These are phyloP conservation scores for Ogataea hybrid DNA, from an alignment of 1,139 yeast species.

Conservation along the genomic window DNA sequence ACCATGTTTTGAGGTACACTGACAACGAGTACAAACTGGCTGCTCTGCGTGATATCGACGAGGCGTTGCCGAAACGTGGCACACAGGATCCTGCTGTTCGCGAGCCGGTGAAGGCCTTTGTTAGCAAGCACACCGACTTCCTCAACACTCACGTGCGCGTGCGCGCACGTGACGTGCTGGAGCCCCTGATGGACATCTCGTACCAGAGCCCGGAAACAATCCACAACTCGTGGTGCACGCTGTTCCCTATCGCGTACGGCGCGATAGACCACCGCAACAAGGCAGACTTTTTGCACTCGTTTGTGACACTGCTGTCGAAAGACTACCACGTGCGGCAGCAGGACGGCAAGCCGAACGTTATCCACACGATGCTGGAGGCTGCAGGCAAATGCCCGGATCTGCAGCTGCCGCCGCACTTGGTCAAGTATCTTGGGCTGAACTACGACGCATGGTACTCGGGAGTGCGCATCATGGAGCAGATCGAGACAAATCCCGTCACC, in stretches of 20 bases:
- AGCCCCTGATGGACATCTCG: constrained; percentile 77
- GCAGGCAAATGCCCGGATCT: constrained; percentile 68
- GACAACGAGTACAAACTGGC: constrained; percentile 55
- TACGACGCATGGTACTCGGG: constrained; percentile 94
- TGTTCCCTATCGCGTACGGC: constrained; percentile 78
- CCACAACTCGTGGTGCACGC: constrained; percentile 77
- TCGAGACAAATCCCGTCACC: constrained; percentile 48
- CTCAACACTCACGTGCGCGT: constrained; percentile 44
- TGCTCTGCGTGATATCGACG: constrained; percentile 47
- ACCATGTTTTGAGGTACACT: constrained; percentile 44
- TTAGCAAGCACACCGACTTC: constrained; percentile 52
- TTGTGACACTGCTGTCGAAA: constrained; percentile 77
- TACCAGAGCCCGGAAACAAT: constrained; percentile 80
- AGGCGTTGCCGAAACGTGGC: constrained; percentile 28
- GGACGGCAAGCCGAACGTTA: constrained; percentile 82
- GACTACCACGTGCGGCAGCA: constrained; percentile 91
- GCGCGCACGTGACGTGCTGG: constrained; percentile 58
- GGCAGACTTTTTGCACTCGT: constrained; percentile 75
- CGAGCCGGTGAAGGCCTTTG: constrained; percentile 35
- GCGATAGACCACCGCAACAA: constrained; percentile 77
- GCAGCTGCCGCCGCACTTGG: constrained; percentile 91
- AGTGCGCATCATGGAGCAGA: constrained; percentile 73
- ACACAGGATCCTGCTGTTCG: constrained; percentile 2
- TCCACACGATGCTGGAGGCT: constrained; percentile 81
- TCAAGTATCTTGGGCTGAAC: constrained; percentile 83